Conservation (phyloP, 495 filamentous ascomycete genomes). For the Aspergillus bertholletiae region DNA sequence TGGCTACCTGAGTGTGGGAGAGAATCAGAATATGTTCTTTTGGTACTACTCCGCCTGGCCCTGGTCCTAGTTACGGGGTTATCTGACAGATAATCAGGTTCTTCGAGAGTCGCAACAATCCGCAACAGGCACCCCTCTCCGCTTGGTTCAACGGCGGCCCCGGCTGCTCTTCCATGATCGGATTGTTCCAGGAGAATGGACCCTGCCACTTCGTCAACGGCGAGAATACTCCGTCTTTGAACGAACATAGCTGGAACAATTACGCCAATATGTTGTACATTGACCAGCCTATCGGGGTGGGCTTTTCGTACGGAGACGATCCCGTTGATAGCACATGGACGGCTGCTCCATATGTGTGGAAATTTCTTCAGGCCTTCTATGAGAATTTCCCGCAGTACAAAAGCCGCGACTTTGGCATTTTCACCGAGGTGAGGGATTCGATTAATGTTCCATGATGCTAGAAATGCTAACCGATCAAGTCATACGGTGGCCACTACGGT, state of each 20-base stretch:
- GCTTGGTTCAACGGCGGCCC: constrained; percentile 58
- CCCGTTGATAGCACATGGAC: constrained; percentile 44
- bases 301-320: constrained; percentile 53
- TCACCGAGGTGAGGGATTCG: constrained; percentile 40
- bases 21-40: constrained; percentile 55
- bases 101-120: constrained; percentile 50
- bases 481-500: constrained; percentile 54
- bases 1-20: constrained; percentile 51
- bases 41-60: constrained; percentile 26
- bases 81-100: constrained; percentile 16
- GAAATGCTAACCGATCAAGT: constrained; percentile 22
- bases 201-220: constrained; percentile 53
- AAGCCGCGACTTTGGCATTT: constrained; percentile 51
- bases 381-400: constrained; percentile 50
- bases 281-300: constrained; percentile 52
- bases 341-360: constrained; percentile 54
- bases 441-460: no score
- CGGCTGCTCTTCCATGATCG: constrained; percentile 51
- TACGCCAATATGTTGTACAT: constrained; percentile 53
- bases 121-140: constrained; percentile 46
- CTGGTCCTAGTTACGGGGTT: not conserved
- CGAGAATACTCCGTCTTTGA: constrained; percentile 42
- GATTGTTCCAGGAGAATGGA: constrained; percentile 54
- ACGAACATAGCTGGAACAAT: constrained; percentile 49
- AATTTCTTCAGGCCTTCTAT: constrained; percentile 53